Evolutionary conservation across 2,329 filamentous ascomycete species (phyloP).

Genomic region (Lachnellula suecica): DNA sequence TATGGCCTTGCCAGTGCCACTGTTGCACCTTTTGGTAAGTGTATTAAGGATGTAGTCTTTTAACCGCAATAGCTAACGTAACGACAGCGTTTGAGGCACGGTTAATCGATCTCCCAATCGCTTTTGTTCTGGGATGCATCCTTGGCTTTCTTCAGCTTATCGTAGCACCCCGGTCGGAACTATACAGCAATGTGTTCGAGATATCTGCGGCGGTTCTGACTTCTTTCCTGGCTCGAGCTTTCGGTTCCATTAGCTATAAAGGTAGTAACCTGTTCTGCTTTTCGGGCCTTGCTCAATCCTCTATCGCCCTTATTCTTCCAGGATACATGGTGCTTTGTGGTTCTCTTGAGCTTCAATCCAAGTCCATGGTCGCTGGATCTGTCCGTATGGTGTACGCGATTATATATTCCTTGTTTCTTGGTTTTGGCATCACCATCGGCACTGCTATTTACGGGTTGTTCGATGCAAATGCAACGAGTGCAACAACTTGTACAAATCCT

Average conservation of each 20-base stretch:
- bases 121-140: conserved; percentile 68
- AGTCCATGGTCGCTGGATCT: conserved; percentile 53
- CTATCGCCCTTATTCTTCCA: conserved; percentile 65
- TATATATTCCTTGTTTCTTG: conserved; percentile 56
- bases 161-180: conserved; percentile 65
- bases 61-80: conserved; percentile 9
- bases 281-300: conserved; percentile 62
- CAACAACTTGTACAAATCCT: conserved; percentile 44
- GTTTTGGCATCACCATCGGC: conserved; percentile 57
- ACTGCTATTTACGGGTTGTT: conserved; percentile 54
- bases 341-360: conserved; percentile 54
- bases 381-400: conserved; percentile 60
- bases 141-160: conserved; percentile 71
- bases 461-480: conserved; percentile 45
- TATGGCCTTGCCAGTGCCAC: conserved; percentile 72
- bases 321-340: conserved; percentile 62
- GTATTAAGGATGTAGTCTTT: not conserved
- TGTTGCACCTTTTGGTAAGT: conserved; percentile 63
- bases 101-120: conserved; percentile 69
- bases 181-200: conserved; percentile 67
- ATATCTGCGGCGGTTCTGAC: conserved; percentile 60
- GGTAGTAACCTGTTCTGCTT: conserved; percentile 57
- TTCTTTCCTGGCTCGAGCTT: conserved; percentile 60
- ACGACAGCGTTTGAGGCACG: conserved; percentile 63
- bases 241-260: conserved; percentile 52